phyloP scores from a whole-genome alignment of 106 monocot genomes.

The Hemerocallis citrina region DNA sequence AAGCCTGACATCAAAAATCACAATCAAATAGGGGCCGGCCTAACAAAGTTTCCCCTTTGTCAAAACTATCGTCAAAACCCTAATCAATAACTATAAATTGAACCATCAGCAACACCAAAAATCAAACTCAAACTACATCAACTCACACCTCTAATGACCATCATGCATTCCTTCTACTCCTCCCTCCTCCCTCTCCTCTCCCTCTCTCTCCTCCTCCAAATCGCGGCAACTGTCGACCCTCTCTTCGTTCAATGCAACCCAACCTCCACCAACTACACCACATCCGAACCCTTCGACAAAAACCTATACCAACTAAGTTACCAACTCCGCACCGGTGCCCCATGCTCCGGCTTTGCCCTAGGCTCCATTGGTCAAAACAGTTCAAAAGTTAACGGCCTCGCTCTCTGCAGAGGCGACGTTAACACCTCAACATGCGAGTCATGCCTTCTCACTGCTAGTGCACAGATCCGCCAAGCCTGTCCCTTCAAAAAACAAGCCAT shows the following conservation, averaged over 20 bases:
- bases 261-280: not conserved
- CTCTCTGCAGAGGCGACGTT: constrained; percentile 38
- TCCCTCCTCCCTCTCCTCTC: not conserved
- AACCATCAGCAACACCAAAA: too few species aligned
- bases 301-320: constrained; percentile 26
- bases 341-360: constrained; percentile 22
- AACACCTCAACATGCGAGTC: not conserved
- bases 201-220: not conserved
- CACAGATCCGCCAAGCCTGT: constrained; percentile 10
- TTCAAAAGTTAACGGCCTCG: constrained; percentile 22
- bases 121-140: too few species aligned
- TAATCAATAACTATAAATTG: too few species aligned
- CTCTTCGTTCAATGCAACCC: constrained; percentile 1
- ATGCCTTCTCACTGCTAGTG: constrained; percentile 20
- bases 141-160: too few species aligned
- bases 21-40: too few species aligned
- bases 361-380: constrained; percentile 15
- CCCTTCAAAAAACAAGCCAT: constrained; percentile 14
- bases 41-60: too few species aligned
- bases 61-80: too few species aligned
- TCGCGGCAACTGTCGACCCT: not conserved
- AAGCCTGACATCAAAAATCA: too few species aligned
- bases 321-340: constrained; percentile 13
- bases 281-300: constrained; percentile 7
- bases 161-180: not conserved